Evolutionary conservation across 306 rosid species (phyloP), one percentile per base, ranked within the genome.

Genomic region (Ceratonia siliqua): DNA sequence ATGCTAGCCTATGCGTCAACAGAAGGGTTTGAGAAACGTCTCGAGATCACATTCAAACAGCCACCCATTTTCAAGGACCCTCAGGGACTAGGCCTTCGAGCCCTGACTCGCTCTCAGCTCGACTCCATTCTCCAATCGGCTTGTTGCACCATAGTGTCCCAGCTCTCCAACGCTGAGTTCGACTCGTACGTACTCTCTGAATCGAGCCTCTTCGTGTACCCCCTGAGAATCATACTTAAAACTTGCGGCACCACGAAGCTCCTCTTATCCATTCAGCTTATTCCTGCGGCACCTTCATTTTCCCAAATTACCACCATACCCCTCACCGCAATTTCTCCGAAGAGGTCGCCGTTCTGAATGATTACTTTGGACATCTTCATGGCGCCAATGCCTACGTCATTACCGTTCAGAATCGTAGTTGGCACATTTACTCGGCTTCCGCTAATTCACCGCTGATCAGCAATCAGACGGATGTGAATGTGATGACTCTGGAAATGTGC

Each of bases 111-210:
- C 1, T 5, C 82, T 41, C 86, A 89, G 38, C 17, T 86, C 1
- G 87, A 86, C 48, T 78, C 84, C 3, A 82, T 86, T 30, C 89
- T 89, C 1, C 85, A 82, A 18, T 74, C 91, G 1, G 93, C 89
- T 3, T 50, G 83, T 14, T 89, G 93, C 83, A 86, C 91, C 67
- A 84, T 89, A 5, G 91, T 89, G 3, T 73, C 85, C 0, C 69
- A 73, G 2, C 86, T 86, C 41, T 84, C 86, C 9, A 86, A 81
- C 72, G 18, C 79, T 1, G 82, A 89, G 17, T 53, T 89, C 53
- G 93, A 86, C 74, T 89, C 93, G 3, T 89, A 89, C 74, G 90
- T 89, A 2, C 90, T 86, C 41, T 89, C 93, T 0, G 93, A 89
- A 42, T 89, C 93, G 3, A 89, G 93, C 62, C 89, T 89, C 62